Conservation (phyloP, 352 stramenopile species). For the Pythium dissotocum region DNA sequence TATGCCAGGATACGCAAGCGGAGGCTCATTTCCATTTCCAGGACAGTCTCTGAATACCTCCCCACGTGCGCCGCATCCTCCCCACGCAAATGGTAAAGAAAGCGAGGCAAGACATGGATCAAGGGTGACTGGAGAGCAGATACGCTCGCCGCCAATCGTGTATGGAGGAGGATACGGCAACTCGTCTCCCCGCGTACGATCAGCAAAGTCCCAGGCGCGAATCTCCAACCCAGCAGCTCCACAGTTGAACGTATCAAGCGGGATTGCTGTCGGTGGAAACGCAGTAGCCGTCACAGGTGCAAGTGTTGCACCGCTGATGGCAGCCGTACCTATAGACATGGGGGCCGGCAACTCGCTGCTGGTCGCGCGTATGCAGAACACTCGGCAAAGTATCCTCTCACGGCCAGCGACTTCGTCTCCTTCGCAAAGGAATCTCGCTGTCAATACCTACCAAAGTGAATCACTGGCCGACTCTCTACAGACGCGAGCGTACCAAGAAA, state of each 20-base stretch:
- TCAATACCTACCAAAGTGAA: neutral
- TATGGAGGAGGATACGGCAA: neutral
- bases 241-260: neutral
- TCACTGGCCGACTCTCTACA: slow-evolving; percentile 12
- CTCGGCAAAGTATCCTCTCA: slow-evolving; percentile 14
- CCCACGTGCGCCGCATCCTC: slow-evolving; percentile 7
- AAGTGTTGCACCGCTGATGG: neutral
- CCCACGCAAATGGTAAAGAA: slow-evolving; percentile 8
- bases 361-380: slow-evolving; percentile 3
- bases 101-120: slow-evolving; percentile 11
- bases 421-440: neutral
- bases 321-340: neutral
- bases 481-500: slow-evolving; percentile 17
- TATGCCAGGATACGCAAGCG: neutral
- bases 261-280: neutral
- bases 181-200: slow-evolving; percentile 10
- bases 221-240: neutral
- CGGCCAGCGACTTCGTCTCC: slow-evolving; percentile 14
- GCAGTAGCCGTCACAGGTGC: neutral
- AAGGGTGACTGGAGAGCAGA: slow-evolving; percentile 6
- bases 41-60: neutral
- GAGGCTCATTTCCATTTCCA: neutral
- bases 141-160: neutral
- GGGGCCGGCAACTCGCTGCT: neutral
- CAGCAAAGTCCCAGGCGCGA: slow-evolving; percentile 1